Conservation (phyloP, 371 early-diverging fungal genomes). For the Lichtheimia ramosa region DNA sequence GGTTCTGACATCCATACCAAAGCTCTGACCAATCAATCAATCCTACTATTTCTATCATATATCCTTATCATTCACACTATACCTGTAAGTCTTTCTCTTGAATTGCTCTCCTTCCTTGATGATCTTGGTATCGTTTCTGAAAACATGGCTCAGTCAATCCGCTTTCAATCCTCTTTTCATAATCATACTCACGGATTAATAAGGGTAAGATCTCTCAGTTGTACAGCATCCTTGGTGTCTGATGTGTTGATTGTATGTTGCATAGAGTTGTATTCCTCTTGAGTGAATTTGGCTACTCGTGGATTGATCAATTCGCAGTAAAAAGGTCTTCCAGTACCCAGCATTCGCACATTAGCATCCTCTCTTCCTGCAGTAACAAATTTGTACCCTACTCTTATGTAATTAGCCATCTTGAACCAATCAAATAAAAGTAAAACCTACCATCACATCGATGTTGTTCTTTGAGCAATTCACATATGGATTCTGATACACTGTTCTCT, state of each 20-base stretch:
- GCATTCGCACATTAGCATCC: constrained; percentile 96
- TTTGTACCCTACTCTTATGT: constrained; percentile 53
- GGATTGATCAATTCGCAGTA: constrained; percentile 89
- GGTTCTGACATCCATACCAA: constrained; percentile 71
- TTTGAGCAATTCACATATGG: constrained; percentile 64
- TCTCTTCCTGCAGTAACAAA: constrained; percentile 94
- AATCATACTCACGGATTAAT: constrained; percentile 33
- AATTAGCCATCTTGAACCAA: not conserved
- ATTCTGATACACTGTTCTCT: constrained; percentile 82
- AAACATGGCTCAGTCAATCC: not conserved
- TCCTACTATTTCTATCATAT: too few species aligned
- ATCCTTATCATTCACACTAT: not conserved
- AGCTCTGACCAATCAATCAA: constrained; percentile 35
- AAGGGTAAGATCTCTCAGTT: constrained; percentile 49
- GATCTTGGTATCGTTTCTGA: constrained; percentile 53
- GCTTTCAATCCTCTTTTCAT: too few species aligned
- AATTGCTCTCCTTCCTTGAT: constrained; percentile 87
- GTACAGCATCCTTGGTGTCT: constrained; percentile 51
- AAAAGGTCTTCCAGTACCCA: constrained; percentile 94
- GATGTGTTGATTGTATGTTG: constrained; percentile 57
- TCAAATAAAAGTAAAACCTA: not conserved
- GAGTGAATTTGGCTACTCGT: constrained; percentile 19
- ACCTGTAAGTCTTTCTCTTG: constrained; percentile 82
- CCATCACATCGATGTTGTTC: constrained; percentile 28
- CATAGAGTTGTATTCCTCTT: constrained; percentile 48